phyloP scores from a whole-genome alignment of 2,329 filamentous ascomycete genomes.

The Fusarium papillatum region DNA sequence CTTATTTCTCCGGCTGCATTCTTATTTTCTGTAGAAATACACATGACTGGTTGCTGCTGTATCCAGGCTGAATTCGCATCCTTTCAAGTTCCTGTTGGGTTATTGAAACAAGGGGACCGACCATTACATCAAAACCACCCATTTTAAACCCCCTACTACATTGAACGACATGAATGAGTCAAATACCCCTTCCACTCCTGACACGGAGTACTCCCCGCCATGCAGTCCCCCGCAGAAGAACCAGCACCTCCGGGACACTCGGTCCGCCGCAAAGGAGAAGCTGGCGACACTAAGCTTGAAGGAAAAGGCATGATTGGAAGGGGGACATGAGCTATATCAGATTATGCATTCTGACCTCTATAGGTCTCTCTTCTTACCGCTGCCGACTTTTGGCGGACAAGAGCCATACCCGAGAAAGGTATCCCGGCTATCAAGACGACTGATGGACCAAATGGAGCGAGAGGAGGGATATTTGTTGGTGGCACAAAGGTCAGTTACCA shows the following conservation, averaged over 20 bases:
- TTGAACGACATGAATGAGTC: slow-evolving; percentile 34
- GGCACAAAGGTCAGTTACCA: slow-evolving; percentile 66
- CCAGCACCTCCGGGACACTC: slow-evolving; percentile 52
- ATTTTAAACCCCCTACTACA: not conserved
- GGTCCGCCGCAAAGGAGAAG: slow-evolving; percentile 61
- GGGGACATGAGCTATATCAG: not conserved
- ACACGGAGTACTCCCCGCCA: slow-evolving; percentile 63
- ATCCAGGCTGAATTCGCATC: not conserved
- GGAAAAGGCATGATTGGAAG: slow-evolving; percentile 63
- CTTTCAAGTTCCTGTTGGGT: not conserved
- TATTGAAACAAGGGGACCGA: not conserved
- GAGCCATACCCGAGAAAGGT: slow-evolving; percentile 71
- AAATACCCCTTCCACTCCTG: slow-evolving; percentile 57
- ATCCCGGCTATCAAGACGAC: slow-evolving; percentile 76
- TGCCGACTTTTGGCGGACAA: slow-evolving; percentile 79
- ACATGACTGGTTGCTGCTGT: not conserved
- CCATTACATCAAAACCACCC: too few relatives aligned
- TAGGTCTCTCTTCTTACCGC: slow-evolving; percentile 72
- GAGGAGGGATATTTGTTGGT: slow-evolving; percentile 77
- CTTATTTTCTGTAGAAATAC: not conserved
- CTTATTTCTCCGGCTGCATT: not conserved
- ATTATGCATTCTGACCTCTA: not conserved
- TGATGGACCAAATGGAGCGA: slow-evolving; percentile 79
- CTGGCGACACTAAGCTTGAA: slow-evolving; percentile 65
- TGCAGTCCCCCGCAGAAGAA: slow-evolving; percentile 57